Evolutionary conservation across 305 asterid genomes (phyloP).

Genomic region (Stenogyne calaminthoides): DNA sequence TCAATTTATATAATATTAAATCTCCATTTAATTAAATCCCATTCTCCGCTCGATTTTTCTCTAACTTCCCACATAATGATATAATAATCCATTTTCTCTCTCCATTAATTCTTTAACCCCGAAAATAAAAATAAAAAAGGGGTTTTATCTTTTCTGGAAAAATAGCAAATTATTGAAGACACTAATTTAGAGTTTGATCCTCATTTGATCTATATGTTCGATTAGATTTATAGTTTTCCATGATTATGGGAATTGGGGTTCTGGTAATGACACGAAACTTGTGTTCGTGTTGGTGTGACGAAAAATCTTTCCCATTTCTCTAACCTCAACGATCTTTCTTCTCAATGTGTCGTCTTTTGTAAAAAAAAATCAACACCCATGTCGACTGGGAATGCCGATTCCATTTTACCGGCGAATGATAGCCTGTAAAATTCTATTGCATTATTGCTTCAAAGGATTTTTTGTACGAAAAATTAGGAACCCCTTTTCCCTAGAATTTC

Average conservation of each 20-base stretch:
- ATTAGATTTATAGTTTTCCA: not conserved
- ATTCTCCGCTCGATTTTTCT: not conserved
- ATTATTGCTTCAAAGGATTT: constrained; percentile 33
- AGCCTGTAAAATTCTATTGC: constrained; percentile 43
- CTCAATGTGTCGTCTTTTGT: not conserved
- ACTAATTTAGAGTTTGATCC: constrained; percentile 8
- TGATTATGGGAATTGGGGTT: constrained; percentile 16
- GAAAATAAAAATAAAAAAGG: not conserved
- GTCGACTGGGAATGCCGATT: constrained; percentile 54
- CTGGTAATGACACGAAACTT: constrained; percentile 10
- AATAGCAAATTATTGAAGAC: not conserved
- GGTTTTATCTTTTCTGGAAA: not conserved
- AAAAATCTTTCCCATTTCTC: not conserved
- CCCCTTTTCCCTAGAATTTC: constrained; percentile 16
- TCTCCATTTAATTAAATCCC: not conserved
- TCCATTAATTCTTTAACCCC: constrained; percentile 23
- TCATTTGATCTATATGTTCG: not conserved
- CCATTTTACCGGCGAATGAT: constrained; percentile 33
- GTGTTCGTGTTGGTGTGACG: constrained; percentile 7
- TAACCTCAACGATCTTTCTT: not conserved
- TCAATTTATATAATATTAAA: not conserved
- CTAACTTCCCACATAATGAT: not conserved
- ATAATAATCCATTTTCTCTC: not conserved
- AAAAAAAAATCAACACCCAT: not conserved
- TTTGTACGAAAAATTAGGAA: constrained; percentile 23